These are phyloP conservation scores for Cyamopsis tetragonoloba DNA, from an alignment of 306 rosid species.

Conservation along the genomic window DNA sequence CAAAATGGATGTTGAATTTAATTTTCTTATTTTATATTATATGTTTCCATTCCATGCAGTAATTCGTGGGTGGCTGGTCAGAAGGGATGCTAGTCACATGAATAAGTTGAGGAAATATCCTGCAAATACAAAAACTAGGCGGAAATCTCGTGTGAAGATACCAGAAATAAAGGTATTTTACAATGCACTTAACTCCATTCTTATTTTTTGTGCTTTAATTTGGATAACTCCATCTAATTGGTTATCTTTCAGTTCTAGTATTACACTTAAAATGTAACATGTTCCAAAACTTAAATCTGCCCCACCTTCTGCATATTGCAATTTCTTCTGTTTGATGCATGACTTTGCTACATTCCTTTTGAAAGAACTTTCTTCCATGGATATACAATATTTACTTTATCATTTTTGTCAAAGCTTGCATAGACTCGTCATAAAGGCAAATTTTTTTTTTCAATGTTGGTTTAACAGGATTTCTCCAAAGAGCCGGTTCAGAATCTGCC, in stretches of 20 bases:
- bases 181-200: constrained; percentile 1
- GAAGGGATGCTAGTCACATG: constrained; percentile 37
- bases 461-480: constrained; percentile 43
- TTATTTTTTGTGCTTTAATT: not conserved
- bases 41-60: constrained; percentile 34
- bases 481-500: constrained; percentile 48
- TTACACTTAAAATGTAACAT: not conserved
- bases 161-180: constrained; percentile 54
- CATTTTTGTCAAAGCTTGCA: not conserved
- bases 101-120: constrained; percentile 34
- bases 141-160: constrained; percentile 37
- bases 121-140: constrained; percentile 38
- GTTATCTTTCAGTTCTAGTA: not conserved
- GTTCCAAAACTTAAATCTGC: not conserved
- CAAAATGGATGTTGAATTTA: constrained; percentile 10
- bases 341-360: not conserved
- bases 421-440: not conserved
- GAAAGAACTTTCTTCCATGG: not conserved
- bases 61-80: constrained; percentile 67
- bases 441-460: not conserved
- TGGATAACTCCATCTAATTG: constrained; percentile 1
- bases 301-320: not conserved
- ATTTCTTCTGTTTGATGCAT: not conserved
- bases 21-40: constrained; percentile 32
- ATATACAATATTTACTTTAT: not conserved